Evolutionary conservation across 495 filamentous ascomycete species (phyloP).

Genomic region (Peziza echinospora): DNA sequence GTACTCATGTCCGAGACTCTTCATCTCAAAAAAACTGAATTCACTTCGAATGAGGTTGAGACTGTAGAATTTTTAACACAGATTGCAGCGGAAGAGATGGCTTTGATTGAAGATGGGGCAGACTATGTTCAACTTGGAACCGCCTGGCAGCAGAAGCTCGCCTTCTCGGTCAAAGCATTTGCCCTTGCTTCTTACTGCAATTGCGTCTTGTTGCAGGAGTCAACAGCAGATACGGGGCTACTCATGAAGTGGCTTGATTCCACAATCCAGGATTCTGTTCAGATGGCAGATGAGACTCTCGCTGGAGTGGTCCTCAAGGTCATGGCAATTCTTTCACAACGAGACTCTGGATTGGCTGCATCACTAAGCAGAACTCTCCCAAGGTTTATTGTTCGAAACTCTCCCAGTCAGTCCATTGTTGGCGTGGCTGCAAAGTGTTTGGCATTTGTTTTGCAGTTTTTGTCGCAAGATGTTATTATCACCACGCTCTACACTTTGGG

Average conservation of each 20-base stretch:
- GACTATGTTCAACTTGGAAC: constrained; percentile 75
- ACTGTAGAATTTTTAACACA: constrained; percentile 50
- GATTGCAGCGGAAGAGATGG: constrained; percentile 60
- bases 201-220: constrained; percentile 56
- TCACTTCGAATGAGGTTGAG: constrained; percentile 7
- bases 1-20: constrained; percentile 36
- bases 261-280: constrained; percentile 47
- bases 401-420: constrained; percentile 39
- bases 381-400: constrained; percentile 61
- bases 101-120: constrained; percentile 63
- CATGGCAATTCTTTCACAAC: constrained; percentile 56
- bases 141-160: constrained; percentile 67
- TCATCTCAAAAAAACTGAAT: constrained; percentile 8
- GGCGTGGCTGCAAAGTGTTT: constrained; percentile 59
- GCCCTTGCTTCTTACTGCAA: constrained; percentile 69
- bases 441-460: constrained; percentile 49
- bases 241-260: constrained; percentile 73
- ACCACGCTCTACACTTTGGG: constrained; percentile 86
- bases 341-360: constrained; percentile 47
- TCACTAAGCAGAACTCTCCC: constrained; percentile 62
- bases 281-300: constrained; percentile 57
- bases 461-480: constrained; percentile 83
- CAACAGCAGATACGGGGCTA: constrained; percentile 56
- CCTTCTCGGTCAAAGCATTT: constrained; percentile 63
- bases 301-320: constrained; percentile 57